Conservation (phyloP, 768 basidiomycete species). For the Tulasnella sp. region DNA sequence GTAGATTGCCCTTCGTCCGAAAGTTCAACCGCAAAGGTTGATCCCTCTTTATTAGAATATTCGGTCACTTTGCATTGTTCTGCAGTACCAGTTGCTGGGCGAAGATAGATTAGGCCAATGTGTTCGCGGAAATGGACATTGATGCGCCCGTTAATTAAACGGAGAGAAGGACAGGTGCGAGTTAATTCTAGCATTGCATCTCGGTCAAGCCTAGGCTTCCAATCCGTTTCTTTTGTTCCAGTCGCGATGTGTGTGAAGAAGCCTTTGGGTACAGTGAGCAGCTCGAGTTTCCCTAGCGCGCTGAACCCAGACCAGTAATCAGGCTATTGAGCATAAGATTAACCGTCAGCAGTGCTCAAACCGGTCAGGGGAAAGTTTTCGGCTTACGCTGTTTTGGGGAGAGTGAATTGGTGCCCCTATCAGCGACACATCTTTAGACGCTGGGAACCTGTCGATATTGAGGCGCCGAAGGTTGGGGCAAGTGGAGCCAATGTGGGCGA, state of each 20-base stretch:
- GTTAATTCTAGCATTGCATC: neutral
- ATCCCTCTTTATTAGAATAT: neutral
- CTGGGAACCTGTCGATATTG: neutral
- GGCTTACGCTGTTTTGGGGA: neutral
- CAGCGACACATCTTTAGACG: neutral
- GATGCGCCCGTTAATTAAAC: neutral
- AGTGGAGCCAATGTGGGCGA: neutral
- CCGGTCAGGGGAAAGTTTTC: neutral
- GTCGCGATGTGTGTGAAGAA: neutral
- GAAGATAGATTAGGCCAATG: neutral
- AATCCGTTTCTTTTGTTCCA: no score
- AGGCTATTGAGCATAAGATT: neutral
- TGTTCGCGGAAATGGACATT: no score
- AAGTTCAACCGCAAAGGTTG: neutral
- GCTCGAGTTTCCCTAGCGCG: neutral
- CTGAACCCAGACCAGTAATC: neutral
- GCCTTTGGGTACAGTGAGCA: neutral
- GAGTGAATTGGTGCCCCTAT: neutral
- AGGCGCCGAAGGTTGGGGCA: neutral
- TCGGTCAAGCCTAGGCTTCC: neutral
- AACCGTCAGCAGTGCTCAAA: neutral
- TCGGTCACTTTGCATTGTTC: neutral
- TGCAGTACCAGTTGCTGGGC: neutral
- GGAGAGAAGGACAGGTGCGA: neutral
- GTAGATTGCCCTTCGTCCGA: neutral